These are phyloP conservation scores for Aspergillus indologenus DNA, from an alignment of 495 filamentous ascomycete genomes.

Conservation along the genomic window DNA sequence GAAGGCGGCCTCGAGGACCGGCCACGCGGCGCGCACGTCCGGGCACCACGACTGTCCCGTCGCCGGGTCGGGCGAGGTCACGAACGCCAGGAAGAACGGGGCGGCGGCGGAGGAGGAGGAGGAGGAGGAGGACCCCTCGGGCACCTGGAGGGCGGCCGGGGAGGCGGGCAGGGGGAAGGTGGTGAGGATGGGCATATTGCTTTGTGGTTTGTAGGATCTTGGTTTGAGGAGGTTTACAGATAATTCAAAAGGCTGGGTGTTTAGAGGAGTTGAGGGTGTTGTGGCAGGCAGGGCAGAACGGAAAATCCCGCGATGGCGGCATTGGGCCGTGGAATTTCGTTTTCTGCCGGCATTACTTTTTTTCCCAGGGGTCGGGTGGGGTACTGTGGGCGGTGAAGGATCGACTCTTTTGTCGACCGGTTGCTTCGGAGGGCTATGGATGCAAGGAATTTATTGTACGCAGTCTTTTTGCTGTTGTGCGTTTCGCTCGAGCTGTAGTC, in stretches of 20 bases:
- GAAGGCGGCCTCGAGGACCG: constrained; percentile 26
- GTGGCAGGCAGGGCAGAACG: no score
- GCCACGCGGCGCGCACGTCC: constrained; percentile 31
- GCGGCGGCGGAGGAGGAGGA: constrained; percentile 12
- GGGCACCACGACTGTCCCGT: constrained; percentile 34
- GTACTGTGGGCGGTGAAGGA: no score
- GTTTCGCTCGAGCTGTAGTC: no score
- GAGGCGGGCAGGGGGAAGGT: constrained; percentile 24
- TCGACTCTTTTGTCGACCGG: no score
- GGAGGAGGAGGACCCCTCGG: no score
- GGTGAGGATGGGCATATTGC: constrained; percentile 27
- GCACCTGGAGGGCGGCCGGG: constrained; percentile 22
- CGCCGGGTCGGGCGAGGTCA: constrained; percentile 23
- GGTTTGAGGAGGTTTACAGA: no score
- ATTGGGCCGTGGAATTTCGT: neutral
- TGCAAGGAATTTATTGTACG: no score
- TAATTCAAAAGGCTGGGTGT: no score
- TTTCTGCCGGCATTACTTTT: neutral
- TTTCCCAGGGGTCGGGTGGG: no score
- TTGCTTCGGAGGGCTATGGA: no score
- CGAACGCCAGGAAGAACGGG: constrained; percentile 29
- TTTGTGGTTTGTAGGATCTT: neutral
- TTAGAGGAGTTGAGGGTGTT: no score
- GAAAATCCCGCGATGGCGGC: neutral
- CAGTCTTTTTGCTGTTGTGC: no score